Base-by-base conservation (phyloP, 495 filamentous ascomycete genomes). In the Lasiosphaeria ovina region DNA sequence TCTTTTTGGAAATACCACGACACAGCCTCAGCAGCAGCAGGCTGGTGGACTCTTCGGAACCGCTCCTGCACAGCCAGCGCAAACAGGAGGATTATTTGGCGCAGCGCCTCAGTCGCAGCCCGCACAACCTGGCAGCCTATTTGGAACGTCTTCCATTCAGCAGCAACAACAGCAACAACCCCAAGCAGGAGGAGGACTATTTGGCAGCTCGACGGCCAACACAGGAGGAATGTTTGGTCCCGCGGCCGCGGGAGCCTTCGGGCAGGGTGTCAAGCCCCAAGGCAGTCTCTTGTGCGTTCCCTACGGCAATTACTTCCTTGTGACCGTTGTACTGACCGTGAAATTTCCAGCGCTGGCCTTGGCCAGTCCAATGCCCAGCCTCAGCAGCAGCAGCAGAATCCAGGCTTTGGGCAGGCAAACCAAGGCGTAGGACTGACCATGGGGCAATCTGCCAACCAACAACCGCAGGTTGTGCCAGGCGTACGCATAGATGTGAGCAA, bases 401-500 rank as follows among this genome's bases (percentile, higher is more conserved):
- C 8, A 3, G 16, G 16, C 11, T 10, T n/a, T 12, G 14, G 35
- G 11, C 55, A 35, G 14, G 10, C 56, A 6, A 9, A 7, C 4
- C 53, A 51, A 35, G 33, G 9, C 52, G 66, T 36, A 45, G 48
- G 61, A n/a, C 53, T 75, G 54, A 76, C 74, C 14, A 72, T 80
- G 62, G 72, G 79, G 57, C 82, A 83, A 59, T 71, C 70, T 3
- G 72, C 67, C 65, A 70, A 66, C 12, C 76, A 76, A 51, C 76
- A 79, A 59, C 76, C 77, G 53, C 81, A 83, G 54, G 74, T 74
- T 2, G 77, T 86, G 6, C 83, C 89, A 6, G 90, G 91, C 6
- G 90, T 92, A 16, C 87, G 87, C 55, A 86, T 96, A 40, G 88
- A 92, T 73, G 69, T 89, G 35, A 83, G 80, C 70, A 87, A 90